Evolutionary conservation across 1,284 basidiomycete genomes (phyloP).

Genomic region (Schizophyllum amplum): DNA sequence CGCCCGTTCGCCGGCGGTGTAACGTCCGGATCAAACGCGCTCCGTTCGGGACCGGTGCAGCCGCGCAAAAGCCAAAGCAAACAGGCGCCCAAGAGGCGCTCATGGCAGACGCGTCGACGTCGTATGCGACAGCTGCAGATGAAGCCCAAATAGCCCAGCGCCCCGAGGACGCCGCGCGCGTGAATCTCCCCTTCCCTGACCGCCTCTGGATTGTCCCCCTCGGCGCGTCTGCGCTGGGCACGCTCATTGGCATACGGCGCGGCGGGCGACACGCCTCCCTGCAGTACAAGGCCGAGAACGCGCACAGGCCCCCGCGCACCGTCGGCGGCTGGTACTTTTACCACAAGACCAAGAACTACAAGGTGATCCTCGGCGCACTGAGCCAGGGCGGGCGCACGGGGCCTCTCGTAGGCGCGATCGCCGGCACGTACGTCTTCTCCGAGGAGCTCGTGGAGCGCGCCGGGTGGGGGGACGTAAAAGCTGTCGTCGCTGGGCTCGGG

Average conservation of each 20-base stretch:
- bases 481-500: slow-evolving; percentile 58
- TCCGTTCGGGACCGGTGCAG: no score
- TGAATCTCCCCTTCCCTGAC: background rate
- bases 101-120: background rate
- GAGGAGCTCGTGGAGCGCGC: slow-evolving; percentile 50
- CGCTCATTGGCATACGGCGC: slow-evolving; percentile 60
- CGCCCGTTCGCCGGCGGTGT: no score
- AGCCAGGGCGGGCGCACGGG: slow-evolving; percentile 57
- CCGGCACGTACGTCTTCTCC: slow-evolving; percentile 56
- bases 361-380: slow-evolving; percentile 66
- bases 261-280: slow-evolving; percentile 55
- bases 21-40: background rate
- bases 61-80: background rate
- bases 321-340: slow-evolving; percentile 87
- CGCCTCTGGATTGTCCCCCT: slow-evolving; percentile 32
- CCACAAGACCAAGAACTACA: slow-evolving; percentile 89
- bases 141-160: background rate
- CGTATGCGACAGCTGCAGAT: background rate
- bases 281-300: slow-evolving; percentile 54
- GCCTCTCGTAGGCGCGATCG: slow-evolving; percentile 44
- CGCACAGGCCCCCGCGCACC: slow-evolving; percentile 73
- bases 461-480: slow-evolving; percentile 44
- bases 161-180: background rate
- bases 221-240: slow-evolving; percentile 52
- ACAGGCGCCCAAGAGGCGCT: background rate